Evolutionary conservation across 345 rosid genomes (phyloP), one percentile per base, ranked within the genome.

Genomic region (Gossypium rotundifolium): DNA sequence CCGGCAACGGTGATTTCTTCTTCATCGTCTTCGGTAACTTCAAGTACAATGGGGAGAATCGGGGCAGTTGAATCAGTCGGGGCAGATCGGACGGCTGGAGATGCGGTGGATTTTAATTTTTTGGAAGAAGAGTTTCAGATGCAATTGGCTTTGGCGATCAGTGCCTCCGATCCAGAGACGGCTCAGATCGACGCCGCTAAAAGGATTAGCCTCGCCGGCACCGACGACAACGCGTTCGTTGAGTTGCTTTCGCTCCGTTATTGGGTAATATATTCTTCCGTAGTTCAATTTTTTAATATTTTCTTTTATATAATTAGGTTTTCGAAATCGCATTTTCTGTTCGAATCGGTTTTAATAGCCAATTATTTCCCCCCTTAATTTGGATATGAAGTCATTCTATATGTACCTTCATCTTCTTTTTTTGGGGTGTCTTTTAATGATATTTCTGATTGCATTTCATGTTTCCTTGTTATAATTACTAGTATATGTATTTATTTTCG

Each of bases 181-280:
- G 97, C 91, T 76, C 93, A 94, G 97, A 87, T 94, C 82, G 97
- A 92, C 58, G 94, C 97, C 1, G 98, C 97, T 51, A 94, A 94
- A 86, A 81, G 93, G 87, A 92, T 94, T 80, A 94, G 98, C 82
- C 93, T 94, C 27, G 93, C 90, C 9, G 86, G 83, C 42, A 75
- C 84, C 4, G 84, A 84, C 54, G 73, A 85, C 11, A 90, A 85
- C 55, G 76, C 91, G 29, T 84, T 83, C 49, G 84, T 81, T 44
- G 90, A 91, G 79, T 86, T 89, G 33, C 91, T 92, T 25, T 87
- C 98, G 49, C 92, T 88, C 16, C 93, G 90, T 9, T 94, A 92
- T 79, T 94, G 98, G 98, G 98, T 94, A 76, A 27, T 80, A 79
- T 70, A 4, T 75, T 53, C 22, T 53, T 20, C 53, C 63, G 23